Evolutionary conservation across 768 basidiomycete genomes (phyloP).

Genomic region (Daedaleopsis sinensis): DNA sequence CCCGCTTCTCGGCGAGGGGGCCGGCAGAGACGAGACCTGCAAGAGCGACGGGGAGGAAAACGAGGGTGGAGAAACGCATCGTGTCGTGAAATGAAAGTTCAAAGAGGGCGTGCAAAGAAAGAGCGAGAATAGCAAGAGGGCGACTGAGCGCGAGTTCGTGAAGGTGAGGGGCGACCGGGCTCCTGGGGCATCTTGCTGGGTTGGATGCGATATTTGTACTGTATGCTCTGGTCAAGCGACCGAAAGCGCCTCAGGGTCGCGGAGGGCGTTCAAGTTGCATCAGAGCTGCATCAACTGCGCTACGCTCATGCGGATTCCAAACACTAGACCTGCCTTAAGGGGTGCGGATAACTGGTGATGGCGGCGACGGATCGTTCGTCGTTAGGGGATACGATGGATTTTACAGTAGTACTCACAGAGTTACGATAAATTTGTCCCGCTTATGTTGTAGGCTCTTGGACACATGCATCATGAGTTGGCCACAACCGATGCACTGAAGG

Average conservation of each 20-base stretch:
- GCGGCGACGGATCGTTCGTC: not conserved
- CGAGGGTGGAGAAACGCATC: conserved; percentile 44
- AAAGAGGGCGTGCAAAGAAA: conserved; percentile 12
- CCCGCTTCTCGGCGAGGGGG: conserved; percentile 17
- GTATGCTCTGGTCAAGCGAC: not conserved
- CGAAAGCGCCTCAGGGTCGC: no score
- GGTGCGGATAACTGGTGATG: not conserved
- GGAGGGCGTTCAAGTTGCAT: not conserved
- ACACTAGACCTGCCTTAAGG: conserved; percentile 11
- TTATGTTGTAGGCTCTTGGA: no score
- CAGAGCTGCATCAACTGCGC: conserved; percentile 14
- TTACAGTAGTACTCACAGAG: no score
- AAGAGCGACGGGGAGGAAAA: conserved; percentile 31
- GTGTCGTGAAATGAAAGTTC: conserved; percentile 8
- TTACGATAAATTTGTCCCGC: no score
- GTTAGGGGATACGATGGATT: not conserved
- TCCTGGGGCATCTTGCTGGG: conserved; percentile 11
- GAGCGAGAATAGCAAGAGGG: conserved; percentile 21
- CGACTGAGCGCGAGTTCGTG: conserved; percentile 17
- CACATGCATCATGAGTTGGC: no score
- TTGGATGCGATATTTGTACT: conserved; percentile 11
- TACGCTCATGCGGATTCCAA: conserved; percentile 19
- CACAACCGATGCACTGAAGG: no score
- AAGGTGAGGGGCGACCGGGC: conserved; percentile 22
- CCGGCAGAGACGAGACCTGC: conserved; percentile 28